phyloP scores from a whole-genome alignment of 495 filamentous ascomycete genomes.

The Hyaloscypha bicolor region DNA sequence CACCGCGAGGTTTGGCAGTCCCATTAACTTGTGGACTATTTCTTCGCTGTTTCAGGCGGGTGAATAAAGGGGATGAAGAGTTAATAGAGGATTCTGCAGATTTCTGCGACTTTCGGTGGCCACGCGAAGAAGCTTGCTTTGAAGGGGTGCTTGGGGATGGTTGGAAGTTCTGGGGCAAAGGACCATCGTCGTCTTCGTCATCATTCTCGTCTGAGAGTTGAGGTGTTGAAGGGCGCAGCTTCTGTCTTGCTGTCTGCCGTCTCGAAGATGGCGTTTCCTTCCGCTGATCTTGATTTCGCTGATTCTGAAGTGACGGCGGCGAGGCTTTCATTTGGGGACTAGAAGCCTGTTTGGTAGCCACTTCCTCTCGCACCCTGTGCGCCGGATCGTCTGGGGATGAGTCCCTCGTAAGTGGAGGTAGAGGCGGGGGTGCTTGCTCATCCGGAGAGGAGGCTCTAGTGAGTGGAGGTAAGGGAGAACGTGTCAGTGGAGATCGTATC shows the following conservation, averaged over 20 bases:
- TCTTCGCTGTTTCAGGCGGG: not conserved
- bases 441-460: not conserved
- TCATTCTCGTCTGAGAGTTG: not conserved
- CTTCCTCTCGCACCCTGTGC: not conserved
- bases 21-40: not conserved
- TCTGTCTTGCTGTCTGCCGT: not conserved
- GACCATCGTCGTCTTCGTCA: not conserved
- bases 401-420: not conserved
- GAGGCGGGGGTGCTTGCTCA: not conserved
- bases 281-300: not conserved
- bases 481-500: not conserved
- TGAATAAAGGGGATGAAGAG: constrained; percentile 10
- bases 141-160: not conserved
- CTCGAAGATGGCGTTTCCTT: not conserved
- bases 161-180: not conserved
- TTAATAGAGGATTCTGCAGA: not conserved
- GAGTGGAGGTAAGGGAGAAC: not conserved
- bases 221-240: not conserved
- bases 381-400: not conserved
- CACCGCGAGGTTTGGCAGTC: not conserved
- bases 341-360: not conserved
- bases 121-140: not conserved
- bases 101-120: not conserved
- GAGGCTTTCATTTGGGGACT: not conserved
- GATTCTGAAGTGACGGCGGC: not conserved